Evolutionary conservation across 495 filamentous ascomycete species (phyloP), one percentile per base, ranked within the genome.

Genomic region (Cercophora sp.): DNA sequence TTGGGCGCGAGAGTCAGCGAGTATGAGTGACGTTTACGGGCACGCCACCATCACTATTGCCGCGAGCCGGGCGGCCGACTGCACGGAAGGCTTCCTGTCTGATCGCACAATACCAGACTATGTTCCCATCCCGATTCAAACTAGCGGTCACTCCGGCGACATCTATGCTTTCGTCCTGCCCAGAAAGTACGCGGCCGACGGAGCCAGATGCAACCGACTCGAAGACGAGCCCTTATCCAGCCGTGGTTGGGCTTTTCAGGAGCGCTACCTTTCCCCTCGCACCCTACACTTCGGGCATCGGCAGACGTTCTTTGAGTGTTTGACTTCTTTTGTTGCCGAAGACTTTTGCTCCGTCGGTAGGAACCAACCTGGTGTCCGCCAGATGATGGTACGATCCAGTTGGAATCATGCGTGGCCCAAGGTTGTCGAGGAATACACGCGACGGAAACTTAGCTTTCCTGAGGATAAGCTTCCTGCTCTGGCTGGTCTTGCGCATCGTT

Each of bases 11-110:
- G 54, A 68, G 47, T 59, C 65, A 37, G 48, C 55, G 9, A 54
- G 60, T 44, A 70, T 70, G 65, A 51, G 40, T 34, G 44, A 56
- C 41, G 65, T 65, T 20, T 67, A 67, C 52, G 45, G 44, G 27
- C 58, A 59, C 29, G 57, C 67, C 40, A 52, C 26, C 52, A 37
- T 66, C 26, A 65, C 63, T 40, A 57, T 70, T 42, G 50, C 56
- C 27, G 62, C 60, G 5, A 37, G 35, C 9, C 55, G 25, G 19
- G 20, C 53, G 11, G 13, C 4, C 19, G 16, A 35, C 24, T 43
- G 53, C 46, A 42, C 50, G 37, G 29, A 27, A n/a, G 27, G 47
- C 5, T 45, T 56, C 19, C 40, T 56, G 5, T 19, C 26, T 6
- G 5, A 19, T 4, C 39, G 8, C 39, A 13, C n/a, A 13, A 3